A percentile compares a stretch with the other conserved stretches of the same genome.
phyloP scores from a whole-genome alignment of 371 early-diverging fungal genomes.

The Coemansia sp. region DNA sequence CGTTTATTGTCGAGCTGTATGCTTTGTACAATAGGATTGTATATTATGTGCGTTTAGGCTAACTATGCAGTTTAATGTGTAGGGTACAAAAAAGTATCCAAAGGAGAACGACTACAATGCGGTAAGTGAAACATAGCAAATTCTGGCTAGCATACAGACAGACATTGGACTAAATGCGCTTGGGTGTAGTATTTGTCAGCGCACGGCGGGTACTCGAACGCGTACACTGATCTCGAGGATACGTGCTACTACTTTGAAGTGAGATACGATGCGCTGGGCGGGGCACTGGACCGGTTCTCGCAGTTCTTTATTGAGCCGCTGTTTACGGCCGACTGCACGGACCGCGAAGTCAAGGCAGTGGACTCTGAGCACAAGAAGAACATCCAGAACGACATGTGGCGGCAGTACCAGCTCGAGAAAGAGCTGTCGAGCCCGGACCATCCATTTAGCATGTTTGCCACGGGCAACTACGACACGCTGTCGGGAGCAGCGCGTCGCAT shows the following conservation, averaged over 20 bases:
- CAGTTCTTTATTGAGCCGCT: constrained; percentile 92
- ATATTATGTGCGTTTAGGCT: background rate
- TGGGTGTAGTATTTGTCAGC: constrained; percentile 66
- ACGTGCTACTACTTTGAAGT: constrained; percentile 97
- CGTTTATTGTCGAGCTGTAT: background rate
- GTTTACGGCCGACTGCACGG: constrained; percentile 82
- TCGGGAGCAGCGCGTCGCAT: constrained; percentile 64
- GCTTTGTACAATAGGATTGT: background rate
- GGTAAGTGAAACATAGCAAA: background rate
- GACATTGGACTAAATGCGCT: constrained; percentile 1
- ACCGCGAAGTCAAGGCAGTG: constrained; percentile 90
- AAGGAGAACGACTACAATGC: constrained; percentile 86
- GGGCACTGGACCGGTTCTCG: constrained; percentile 91
- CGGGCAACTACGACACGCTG: constrained; percentile 85
- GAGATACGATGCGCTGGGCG: constrained; percentile 77
- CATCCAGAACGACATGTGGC: constrained; percentile 81
- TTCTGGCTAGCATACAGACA: too few relatives aligned
- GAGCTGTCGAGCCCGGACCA: constrained; percentile 73
- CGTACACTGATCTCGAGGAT: constrained; percentile 84
- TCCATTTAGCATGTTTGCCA: constrained; percentile 85
- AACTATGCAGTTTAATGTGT: constrained; percentile 2
- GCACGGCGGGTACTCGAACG: constrained; percentile 94
- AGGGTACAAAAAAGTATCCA: constrained; percentile 80
- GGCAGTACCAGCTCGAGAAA: constrained; percentile 82
- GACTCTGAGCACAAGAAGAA: constrained; percentile 96